phyloP scores from a whole-genome alignment of 108 stramenopile genomes.

The Phaeodactylum tricornutum region DNA sequence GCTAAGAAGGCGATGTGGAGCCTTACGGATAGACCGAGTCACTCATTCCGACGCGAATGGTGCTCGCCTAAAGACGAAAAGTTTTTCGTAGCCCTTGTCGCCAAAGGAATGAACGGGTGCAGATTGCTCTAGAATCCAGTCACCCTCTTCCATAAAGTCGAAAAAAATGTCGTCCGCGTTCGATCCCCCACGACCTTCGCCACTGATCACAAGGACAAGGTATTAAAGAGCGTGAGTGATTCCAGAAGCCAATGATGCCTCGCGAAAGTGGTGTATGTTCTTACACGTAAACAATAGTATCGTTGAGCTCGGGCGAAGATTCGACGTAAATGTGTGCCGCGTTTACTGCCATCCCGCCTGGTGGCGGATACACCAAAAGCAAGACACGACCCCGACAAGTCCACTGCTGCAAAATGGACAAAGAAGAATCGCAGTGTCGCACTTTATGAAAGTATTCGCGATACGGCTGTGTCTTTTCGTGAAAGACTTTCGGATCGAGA shows the following conservation, averaged over 20 bases:
- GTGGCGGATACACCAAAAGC: constrained; percentile 73
- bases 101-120: constrained; percentile 50
- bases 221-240: constrained; percentile 18
- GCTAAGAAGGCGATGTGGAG: no score
- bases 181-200: constrained; percentile 73
- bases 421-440: constrained; percentile 24
- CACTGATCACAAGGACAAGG: no score
- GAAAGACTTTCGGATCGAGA: constrained; percentile 56
- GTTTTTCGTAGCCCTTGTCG: constrained; percentile 69
- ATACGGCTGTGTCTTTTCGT: constrained; percentile 50
- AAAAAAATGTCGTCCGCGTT: constrained; percentile 62
- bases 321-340: constrained; percentile 44
- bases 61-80: constrained; percentile 73
- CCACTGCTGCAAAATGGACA: constrained; percentile 32
- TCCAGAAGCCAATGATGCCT: neutral
- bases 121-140: constrained; percentile 47
- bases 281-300: constrained; percentile 37
- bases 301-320: constrained; percentile 32
- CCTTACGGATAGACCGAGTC: no score
- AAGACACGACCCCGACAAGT: constrained; percentile 55
- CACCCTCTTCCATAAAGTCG: constrained; percentile 39
- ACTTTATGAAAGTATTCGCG: constrained; percentile 63
- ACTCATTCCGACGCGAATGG: no score
- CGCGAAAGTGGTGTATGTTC: no score
- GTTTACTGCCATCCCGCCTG: constrained; percentile 56